Percentiles rank a stretch among this genome's conserved stretches.
phyloP scores from a whole-genome alignment of 1,139 yeast species.

The Geotrichum cucujoidarum region DNA sequence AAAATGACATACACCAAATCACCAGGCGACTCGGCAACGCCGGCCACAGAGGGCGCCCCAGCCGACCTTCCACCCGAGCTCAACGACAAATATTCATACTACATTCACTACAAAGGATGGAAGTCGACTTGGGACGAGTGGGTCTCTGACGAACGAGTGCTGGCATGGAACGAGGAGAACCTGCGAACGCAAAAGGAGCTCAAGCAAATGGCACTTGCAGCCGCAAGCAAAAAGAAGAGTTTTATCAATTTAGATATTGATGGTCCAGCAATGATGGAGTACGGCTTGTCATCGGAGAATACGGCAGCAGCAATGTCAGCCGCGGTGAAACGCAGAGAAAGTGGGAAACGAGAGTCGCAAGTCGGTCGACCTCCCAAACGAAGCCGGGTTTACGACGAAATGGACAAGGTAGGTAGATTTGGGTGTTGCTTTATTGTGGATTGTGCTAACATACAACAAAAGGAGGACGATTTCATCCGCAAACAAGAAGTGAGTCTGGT shows the following conservation, averaged over 20 bases:
- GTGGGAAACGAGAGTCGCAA: slow-evolving; percentile 14
- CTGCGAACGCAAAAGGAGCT: slow-evolving; percentile 59
- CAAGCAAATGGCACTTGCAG: slow-evolving; percentile 46
- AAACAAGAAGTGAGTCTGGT: slow-evolving; percentile 50
- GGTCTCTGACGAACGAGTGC: slow-evolving; percentile 68
- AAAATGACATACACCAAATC: slow-evolving; percentile 28
- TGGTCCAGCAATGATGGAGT: slow-evolving; percentile 6
- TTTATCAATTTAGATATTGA: slow-evolving; percentile 16
- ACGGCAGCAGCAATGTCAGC: slow-evolving; percentile 1
- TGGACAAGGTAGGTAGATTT: slow-evolving; percentile 22
- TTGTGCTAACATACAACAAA: neutral
- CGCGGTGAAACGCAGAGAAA: slow-evolving; percentile 1
- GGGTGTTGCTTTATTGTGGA: neutral
- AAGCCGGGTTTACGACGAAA: slow-evolving; percentile 43
- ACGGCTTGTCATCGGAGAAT: neutral
- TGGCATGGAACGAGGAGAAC: slow-evolving; percentile 68
- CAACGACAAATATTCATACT: slow-evolving; percentile 45
- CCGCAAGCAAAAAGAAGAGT: slow-evolving; percentile 27
- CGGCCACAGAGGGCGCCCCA: slow-evolving; percentile 28
- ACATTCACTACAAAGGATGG: slow-evolving; percentile 93
- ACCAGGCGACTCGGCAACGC: slow-evolving; percentile 23
- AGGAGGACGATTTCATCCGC: slow-evolving; percentile 39
- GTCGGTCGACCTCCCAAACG: slow-evolving; percentile 20
- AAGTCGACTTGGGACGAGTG: slow-evolving; percentile 96
- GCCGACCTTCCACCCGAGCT: slow-evolving; percentile 48